Evolutionary conservation across 2,329 filamentous ascomycete species (phyloP).

Genomic region (Talaromyces islandicus): DNA sequence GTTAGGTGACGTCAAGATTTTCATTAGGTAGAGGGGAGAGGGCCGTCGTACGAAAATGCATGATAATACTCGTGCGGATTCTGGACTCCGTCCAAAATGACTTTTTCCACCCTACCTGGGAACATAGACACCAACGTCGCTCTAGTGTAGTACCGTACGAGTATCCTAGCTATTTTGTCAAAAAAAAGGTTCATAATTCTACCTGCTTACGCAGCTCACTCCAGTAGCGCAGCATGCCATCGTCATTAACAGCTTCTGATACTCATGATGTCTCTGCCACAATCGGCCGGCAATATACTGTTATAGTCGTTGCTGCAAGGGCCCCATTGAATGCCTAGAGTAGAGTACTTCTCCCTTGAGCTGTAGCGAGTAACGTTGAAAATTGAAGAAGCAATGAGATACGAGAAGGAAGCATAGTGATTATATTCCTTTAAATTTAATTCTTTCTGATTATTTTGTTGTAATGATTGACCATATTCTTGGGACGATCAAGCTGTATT

Average conservation of each 20-base stretch:
- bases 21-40: neutral
- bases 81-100: constrained; percentile 33
- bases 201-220: neutral
- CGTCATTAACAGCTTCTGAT: constrained; percentile 41
- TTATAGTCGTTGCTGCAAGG: neutral
- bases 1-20: neutral
- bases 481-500: too few species aligned
- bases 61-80: constrained; percentile 16
- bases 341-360: neutral
- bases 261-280: constrained; percentile 38
- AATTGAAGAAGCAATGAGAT: too few species aligned
- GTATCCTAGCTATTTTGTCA: neutral
- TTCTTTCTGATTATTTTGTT: too few species aligned
- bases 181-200: too few species aligned
- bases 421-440: too few species aligned
- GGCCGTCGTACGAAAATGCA: constrained; percentile 9
- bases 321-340: constrained; percentile 2
- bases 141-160: constrained; percentile 21
- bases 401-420: too few species aligned
- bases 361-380: too few species aligned
- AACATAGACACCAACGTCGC: constrained; percentile 32
- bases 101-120: constrained; percentile 32
- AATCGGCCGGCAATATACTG: constrained; percentile 14
- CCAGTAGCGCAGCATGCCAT: constrained; percentile 30
- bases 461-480: too few species aligned